Evolutionary conservation across 305 asterid genomes (phyloP).

Genomic region (Fraxinus velutina): DNA sequence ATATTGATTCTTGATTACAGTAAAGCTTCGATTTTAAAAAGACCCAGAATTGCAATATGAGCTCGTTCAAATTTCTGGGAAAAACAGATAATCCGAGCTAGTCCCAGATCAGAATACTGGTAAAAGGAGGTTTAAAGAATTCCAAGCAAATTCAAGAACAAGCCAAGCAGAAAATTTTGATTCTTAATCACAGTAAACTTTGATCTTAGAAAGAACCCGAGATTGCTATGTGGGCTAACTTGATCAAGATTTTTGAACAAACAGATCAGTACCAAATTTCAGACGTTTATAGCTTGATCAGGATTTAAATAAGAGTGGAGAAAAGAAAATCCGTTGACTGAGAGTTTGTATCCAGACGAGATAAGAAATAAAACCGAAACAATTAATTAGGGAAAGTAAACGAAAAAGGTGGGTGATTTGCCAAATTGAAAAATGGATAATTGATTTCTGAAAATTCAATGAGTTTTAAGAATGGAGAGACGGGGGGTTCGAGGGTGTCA

Average conservation of each 20-base stretch:
- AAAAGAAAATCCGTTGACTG: neutral
- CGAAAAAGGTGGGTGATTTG: constrained; percentile 5
- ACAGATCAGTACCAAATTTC: constrained; percentile 14
- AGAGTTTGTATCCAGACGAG: neutral
- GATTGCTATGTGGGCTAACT: neutral
- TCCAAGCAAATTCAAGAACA: constrained; percentile 2
- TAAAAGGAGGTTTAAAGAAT: constrained; percentile 9
- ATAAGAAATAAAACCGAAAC: neutral
- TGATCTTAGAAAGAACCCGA: neutral
- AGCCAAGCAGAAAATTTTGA: neutral
- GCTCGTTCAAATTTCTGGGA: neutral
- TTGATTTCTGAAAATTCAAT: constrained; percentile 19
- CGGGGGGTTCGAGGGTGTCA: neutral
- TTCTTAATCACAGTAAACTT: neutral
- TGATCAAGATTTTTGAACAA: neutral
- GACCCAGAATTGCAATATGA: constrained; percentile 6
- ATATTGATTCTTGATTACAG: constrained; percentile 15
- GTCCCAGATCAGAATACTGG: constrained; percentile 13
- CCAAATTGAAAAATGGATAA: constrained; percentile 12
- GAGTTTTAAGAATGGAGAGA: constrained; percentile 15
- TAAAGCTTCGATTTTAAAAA: neutral
- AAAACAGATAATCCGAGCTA: neutral
- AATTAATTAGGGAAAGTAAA: neutral
- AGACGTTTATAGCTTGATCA: constrained; percentile 3
- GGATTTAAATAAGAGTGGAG: neutral